Conservation (phyloP, 2,329 filamentous ascomycete species). For the Claviceps pazoutovae region DNA sequence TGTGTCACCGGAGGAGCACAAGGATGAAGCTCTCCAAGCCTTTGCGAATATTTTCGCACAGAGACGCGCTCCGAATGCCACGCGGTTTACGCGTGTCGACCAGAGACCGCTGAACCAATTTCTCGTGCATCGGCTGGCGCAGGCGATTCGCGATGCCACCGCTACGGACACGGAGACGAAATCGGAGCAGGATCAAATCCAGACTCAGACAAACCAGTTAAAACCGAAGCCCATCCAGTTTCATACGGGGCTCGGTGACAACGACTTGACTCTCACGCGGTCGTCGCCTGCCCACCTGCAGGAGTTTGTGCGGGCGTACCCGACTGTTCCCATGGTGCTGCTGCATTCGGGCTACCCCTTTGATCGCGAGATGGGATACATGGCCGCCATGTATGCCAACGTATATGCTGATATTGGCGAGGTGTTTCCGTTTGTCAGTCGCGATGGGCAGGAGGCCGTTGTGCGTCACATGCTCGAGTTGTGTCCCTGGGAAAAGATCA, state of each 20-base stretch:
- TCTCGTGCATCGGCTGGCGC: conserved; percentile 50
- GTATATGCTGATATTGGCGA: conserved; percentile 74
- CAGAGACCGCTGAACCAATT: conserved; percentile 54
- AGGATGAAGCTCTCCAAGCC: conserved; percentile 25
- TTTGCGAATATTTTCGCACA: conserved; percentile 23
- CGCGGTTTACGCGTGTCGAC: conserved; percentile 39
- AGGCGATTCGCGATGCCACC: conserved; percentile 35
- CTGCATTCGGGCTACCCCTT: conserved; percentile 75
- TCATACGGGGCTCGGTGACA: conserved; percentile 71
- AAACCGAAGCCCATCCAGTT: conserved; percentile 60
- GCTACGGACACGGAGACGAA: conserved; percentile 15
- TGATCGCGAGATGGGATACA: conserved; percentile 62
- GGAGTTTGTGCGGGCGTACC: conserved; percentile 54
- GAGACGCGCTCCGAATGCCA: conserved; percentile 6
- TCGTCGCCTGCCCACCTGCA: conserved; percentile 68
- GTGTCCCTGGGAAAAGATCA: conserved; percentile 58
- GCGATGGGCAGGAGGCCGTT: conserved; percentile 59
- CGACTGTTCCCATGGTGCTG: conserved; percentile 58
- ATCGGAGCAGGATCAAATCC: too few relatives aligned
- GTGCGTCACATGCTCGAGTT: conserved; percentile 62
- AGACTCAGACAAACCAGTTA: too few relatives aligned
- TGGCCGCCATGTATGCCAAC: conserved; percentile 64
- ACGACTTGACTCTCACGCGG: conserved; percentile 55
- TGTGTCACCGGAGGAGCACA: conserved; percentile 32
- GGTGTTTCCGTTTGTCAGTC: conserved; percentile 65